A percentile compares a stretch with the other conserved stretches of the same genome.
phyloP scores from a whole-genome alignment of 305 asterid species.

The Galium porrigens region DNA sequence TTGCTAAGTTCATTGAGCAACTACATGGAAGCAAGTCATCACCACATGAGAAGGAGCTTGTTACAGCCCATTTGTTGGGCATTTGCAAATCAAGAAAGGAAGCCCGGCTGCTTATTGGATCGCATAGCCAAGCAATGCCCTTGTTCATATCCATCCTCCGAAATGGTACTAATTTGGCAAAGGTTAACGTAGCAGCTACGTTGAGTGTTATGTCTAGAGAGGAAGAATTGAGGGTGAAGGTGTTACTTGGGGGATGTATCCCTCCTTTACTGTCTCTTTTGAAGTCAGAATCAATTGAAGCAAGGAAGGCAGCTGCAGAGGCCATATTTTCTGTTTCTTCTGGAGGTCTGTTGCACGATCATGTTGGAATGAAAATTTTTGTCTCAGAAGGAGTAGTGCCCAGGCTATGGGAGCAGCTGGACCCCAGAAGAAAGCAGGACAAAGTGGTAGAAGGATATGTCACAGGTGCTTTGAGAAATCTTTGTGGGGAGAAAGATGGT shows the following conservation, averaged over 20 bases:
- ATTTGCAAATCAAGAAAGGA: slow-evolving; percentile 68
- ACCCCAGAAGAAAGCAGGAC: slow-evolving; percentile 40
- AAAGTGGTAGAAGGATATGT: slow-evolving; percentile 62
- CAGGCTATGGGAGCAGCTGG: slow-evolving; percentile 63
- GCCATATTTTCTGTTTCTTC: slow-evolving; percentile 59
- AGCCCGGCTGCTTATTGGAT: slow-evolving; percentile 60
- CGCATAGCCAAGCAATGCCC: slow-evolving; percentile 86
- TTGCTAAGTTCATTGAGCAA: slow-evolving; percentile 67
- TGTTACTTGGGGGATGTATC: slow-evolving; percentile 78
- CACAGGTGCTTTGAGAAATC: slow-evolving; percentile 74
- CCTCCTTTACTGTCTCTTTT: slow-evolving; percentile 75
- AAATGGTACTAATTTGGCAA: slow-evolving; percentile 53
- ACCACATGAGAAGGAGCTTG: slow-evolving; percentile 64
- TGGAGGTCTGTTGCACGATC: slow-evolving; percentile 63
- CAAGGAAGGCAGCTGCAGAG: slow-evolving; percentile 81
- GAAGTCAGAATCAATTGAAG: slow-evolving; percentile 53
- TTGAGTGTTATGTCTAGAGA: slow-evolving; percentile 58
- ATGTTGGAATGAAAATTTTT: slow-evolving; percentile 67
- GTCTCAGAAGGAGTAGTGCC: slow-evolving; percentile 79
- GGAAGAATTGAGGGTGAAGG: slow-evolving; percentile 67
- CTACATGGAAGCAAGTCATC: slow-evolving; percentile 54
- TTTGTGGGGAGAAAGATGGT: slow-evolving; percentile 75
- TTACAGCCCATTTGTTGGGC: slow-evolving; percentile 66
- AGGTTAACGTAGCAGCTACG: slow-evolving; percentile 53
- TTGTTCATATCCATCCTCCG: slow-evolving; percentile 68